Percentiles rank a stretch among this genome's conserved stretches.
Evolutionary conservation across 2,329 filamentous ascomycete species (phyloP).

Genomic region (Hypoxylon rubiginosum): DNA sequence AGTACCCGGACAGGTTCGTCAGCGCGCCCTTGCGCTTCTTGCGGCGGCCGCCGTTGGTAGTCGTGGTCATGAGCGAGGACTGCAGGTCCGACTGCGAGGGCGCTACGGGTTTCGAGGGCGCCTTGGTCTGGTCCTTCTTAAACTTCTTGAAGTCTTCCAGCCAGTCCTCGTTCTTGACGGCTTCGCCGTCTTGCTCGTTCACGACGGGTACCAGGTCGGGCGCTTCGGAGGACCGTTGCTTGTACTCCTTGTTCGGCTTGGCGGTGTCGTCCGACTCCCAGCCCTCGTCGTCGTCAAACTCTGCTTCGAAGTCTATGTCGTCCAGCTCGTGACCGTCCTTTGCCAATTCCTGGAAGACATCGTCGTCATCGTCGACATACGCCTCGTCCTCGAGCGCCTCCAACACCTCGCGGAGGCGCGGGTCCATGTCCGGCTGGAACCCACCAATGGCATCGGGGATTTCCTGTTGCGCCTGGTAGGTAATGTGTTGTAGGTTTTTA

Average conservation of each 20-base stretch:
- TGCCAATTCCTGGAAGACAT: slow-evolving; percentile 82
- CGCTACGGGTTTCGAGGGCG: slow-evolving; percentile 55
- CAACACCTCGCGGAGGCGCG: slow-evolving; percentile 87
- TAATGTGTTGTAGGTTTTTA: slow-evolving; percentile 80
- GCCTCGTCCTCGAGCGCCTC: slow-evolving; percentile 96
- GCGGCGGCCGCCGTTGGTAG: slow-evolving; percentile 81
- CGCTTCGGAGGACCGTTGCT: slow-evolving; percentile 56
- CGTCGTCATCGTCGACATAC: slow-evolving; percentile 89
- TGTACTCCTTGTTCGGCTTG: slow-evolving; percentile 75
- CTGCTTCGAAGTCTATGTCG: slow-evolving; percentile 82
- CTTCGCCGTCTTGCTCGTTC: slow-evolving; percentile 55
- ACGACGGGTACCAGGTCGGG: slow-evolving; percentile 61
- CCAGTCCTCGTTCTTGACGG: slow-evolving; percentile 81
- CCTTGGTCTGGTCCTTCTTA: slow-evolving; percentile 80
- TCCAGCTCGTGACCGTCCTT: slow-evolving; percentile 79
- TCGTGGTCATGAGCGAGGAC: slow-evolving; percentile 79
- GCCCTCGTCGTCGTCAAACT: slow-evolving; percentile 76
- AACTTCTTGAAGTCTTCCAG: slow-evolving; percentile 94
- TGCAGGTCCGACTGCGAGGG: slow-evolving; percentile 74
- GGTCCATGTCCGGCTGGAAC: slow-evolving; percentile 98
- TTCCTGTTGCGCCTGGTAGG: slow-evolving; percentile 94
- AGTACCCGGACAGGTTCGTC: slow-evolving; percentile 88
- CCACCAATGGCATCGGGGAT: slow-evolving; percentile 91
- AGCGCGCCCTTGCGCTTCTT: slow-evolving; percentile 97
- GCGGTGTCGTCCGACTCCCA: slow-evolving; percentile 97